Percentiles rank a stretch among this genome's conserved stretches.
phyloP scores from a whole-genome alignment of 2,329 filamentous ascomycete genomes.

The Xylariomycetidae sp. region DNA sequence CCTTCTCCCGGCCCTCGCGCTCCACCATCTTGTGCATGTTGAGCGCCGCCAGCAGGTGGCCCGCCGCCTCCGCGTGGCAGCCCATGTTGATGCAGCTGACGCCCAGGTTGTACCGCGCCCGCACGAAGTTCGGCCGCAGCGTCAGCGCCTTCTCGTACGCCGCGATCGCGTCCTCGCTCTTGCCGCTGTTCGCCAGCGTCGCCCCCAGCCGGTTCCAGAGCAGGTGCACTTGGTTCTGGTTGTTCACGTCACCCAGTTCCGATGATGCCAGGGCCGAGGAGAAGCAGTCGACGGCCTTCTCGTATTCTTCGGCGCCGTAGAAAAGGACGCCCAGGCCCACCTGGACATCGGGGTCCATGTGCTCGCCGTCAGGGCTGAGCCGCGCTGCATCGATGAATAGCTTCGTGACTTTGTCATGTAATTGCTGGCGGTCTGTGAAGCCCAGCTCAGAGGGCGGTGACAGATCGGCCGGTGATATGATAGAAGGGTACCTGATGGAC shows the following conservation, averaged over 20 bases:
- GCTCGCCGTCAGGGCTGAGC: slow-evolving; percentile 81
- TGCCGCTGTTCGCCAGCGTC: slow-evolving; percentile 89
- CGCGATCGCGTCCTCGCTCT: slow-evolving; percentile 91
- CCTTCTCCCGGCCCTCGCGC: slow-evolving; percentile 74
- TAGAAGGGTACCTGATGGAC: slow-evolving; percentile 83
- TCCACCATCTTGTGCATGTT: slow-evolving; percentile 95
- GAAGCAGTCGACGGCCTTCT: slow-evolving; percentile 98
- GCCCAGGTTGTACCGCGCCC: slow-evolving; percentile 92
- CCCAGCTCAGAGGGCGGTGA: slow-evolving; percentile 77
- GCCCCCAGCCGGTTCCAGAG: slow-evolving; percentile 97
- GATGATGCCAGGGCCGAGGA: slow-evolving; percentile 80
- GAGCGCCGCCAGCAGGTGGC: slow-evolving; percentile 84
- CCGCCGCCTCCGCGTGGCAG: slow-evolving; percentile 86
- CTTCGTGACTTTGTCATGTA: slow-evolving; percentile 86
- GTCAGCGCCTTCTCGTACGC: slow-evolving; percentile 91
- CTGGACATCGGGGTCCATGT: slow-evolving; percentile 98
- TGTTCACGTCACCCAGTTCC: slow-evolving; percentile 77
- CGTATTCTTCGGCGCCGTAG: slow-evolving; percentile 96
- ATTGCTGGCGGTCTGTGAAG: slow-evolving; percentile 84
- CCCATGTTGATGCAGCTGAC: slow-evolving; percentile 97
- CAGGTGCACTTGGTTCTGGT: slow-evolving; percentile 79
- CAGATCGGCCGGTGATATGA: slow-evolving; percentile 67
- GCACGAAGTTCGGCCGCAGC: slow-evolving; percentile 91
- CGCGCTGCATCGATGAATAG: slow-evolving; percentile 91
- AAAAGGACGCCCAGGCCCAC: slow-evolving; percentile 95